phyloP scores from a whole-genome alignment of 192 early-diverging fungal genomes.

The Obelidium mucronatum region DNA sequence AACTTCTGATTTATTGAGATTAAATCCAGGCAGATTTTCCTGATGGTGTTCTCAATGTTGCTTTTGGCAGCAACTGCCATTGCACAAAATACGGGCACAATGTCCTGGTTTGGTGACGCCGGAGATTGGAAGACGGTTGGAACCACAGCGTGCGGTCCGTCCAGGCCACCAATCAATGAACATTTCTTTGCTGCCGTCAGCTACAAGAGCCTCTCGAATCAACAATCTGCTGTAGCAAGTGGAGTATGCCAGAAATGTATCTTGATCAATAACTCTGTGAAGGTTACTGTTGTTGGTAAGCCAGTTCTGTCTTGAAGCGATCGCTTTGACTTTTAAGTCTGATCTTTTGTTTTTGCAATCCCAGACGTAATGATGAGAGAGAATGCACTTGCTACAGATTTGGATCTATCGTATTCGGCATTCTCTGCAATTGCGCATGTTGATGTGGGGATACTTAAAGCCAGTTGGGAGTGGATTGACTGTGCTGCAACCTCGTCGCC shows the following conservation, averaged over 20 bases:
- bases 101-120: slow-evolving; percentile 4
- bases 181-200: not conserved
- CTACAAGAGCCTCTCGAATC: not conserved
- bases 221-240: not conserved
- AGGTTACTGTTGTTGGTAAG: not conserved
- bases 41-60: not conserved
- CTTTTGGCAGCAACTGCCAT: not conserved
- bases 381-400: not conserved
- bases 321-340: not conserved
- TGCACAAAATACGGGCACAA: not conserved
- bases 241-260: slow-evolving; percentile 9
- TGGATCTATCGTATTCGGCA: not conserved
- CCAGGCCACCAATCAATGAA: not conserved
- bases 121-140: slow-evolving; percentile 10
- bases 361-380: slow-evolving; percentile 1
- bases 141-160: not conserved
- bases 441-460: not conserved
- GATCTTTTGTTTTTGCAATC: not conserved
- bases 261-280: not conserved
- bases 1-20: not conserved
- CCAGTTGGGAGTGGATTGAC: not conserved
- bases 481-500: not conserved
- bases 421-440: not conserved
- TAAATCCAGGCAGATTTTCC: not conserved
- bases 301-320: not conserved